A percentile compares a stretch with the other conserved stretches of the same genome.
These are phyloP conservation scores for Biancaea sappan DNA, from an alignment of 306 rosid species.

Conservation along the genomic window DNA sequence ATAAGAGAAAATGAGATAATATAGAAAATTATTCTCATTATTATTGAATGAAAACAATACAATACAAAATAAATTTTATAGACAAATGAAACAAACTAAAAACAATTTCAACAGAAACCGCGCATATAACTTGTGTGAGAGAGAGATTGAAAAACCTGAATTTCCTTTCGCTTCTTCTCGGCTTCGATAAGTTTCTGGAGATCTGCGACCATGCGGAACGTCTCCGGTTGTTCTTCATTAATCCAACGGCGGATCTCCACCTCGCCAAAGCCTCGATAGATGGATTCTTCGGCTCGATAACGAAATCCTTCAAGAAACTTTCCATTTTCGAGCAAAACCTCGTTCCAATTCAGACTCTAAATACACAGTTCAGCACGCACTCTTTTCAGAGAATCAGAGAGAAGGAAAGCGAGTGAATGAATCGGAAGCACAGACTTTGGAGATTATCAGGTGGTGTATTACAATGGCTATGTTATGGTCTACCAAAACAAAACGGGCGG, in stretches of 20 bases:
- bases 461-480: no score
- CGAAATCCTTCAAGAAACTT: constrained; percentile 49
- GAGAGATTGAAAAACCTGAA: constrained; percentile 50
- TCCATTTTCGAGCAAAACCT: constrained; percentile 39
- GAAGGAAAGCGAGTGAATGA: no score
- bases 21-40: no score
- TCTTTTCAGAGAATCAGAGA: no score
- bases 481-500: no score
- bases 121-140: background rate
- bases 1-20: no score
- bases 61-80: no score
- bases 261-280: constrained; percentile 42
- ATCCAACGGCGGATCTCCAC: constrained; percentile 71
- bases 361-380: background rate
- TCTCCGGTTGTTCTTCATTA: constrained; percentile 68
- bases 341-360: background rate
- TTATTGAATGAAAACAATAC: no score
- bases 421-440: no score
- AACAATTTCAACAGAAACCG: no score
- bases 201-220: constrained; percentile 76
- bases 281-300: constrained; percentile 45
- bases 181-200: constrained; percentile 60
- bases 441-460: no score
- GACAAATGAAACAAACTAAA: no score
- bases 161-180: constrained; percentile 36